Conservation (phyloP, 306 rosid species). For the Prunus davidiana region DNA sequence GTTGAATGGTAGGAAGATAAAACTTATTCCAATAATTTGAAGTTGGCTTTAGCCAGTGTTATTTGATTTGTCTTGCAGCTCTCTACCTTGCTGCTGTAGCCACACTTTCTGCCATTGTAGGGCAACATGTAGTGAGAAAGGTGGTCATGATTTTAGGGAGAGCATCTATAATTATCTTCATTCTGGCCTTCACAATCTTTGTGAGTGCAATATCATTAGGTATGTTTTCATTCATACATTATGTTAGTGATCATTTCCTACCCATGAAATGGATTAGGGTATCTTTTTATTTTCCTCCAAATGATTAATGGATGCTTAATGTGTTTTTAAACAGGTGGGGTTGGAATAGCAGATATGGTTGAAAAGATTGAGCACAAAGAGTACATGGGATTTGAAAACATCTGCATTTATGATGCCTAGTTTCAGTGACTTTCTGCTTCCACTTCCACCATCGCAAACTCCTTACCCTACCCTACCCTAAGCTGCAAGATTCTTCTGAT, state of each 20-base stretch:
- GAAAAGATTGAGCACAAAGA: conserved; percentile 44
- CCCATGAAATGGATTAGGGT: not conserved
- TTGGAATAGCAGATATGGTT: conserved; percentile 55
- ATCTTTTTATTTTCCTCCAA: not conserved
- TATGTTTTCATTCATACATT: not conserved
- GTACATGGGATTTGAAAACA: conserved; percentile 74
- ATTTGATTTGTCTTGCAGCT: conserved; percentile 36
- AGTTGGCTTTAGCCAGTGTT: not conserved
- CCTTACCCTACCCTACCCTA: not conserved
- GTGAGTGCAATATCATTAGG: conserved; percentile 69
- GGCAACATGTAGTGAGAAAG: conserved; percentile 61
- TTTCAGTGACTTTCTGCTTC: not conserved
- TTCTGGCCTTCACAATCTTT: conserved; percentile 61
- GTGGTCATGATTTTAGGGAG: conserved; percentile 51
- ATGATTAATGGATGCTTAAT: not conserved
- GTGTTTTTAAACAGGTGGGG: conserved; percentile 50
- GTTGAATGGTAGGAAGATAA: not conserved
- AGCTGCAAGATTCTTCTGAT: not conserved
- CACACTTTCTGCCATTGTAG: conserved; percentile 57
- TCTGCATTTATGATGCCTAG: conserved; percentile 39
- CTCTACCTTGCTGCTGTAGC: conserved; percentile 51
- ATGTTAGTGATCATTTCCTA: not conserved
- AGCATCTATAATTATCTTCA: conserved; percentile 73
- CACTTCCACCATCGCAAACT: not conserved
- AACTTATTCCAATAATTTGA: not conserved